Base-by-base conservation (phyloP, 129 eudicot species). In the Lactuca sativa region DNA sequence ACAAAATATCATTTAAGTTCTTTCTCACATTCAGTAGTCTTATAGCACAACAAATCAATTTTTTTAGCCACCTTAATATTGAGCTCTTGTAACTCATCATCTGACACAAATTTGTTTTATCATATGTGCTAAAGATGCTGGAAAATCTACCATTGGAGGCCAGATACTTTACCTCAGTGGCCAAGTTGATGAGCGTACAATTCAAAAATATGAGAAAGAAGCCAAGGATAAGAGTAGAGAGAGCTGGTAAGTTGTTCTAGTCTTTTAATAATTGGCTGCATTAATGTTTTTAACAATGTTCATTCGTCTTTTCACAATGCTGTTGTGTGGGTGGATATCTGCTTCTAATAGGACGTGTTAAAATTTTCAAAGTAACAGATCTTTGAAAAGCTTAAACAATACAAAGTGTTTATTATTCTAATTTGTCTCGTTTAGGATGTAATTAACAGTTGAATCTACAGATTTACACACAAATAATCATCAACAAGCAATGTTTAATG, bases 111-210 rank as follows among this genome's bases (percentile, higher is more conserved):
- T 59, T 36, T 5, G 10, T 21, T 66, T 63, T 40, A 16, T 54
- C 30, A 37, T 51, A 33, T 86, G 56, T 60, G 48, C 34, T 77
- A 79, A 75, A 93, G 98, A 93, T 87, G 96, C 96, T 73, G 98
- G 98, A 5, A 92, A 92, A 72, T 89, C 98, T 41, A 92, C 96
- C 7, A 86, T 76, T 67, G 96, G 96, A 58, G 96, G 98, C 6
- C 96, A 89, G 54, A 93, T 83, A 71, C 81, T 93, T 21, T 89
- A 82, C 67, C 96, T 93, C 54, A 93, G 98, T 75, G 98, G 98
- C 43, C 98, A 87, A 69, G 98, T 93, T 73, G 98, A 93, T 76
- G 96, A 89, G 11, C 86, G 95, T 4, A 93, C 96, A 1, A 93
- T 93, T 76, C 96, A 93, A 53, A 93, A 86, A 53, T 93, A 85